Conservation (phyloP, 1,284 basidiomycete genomes). For the Vanrija humicola region DNA sequence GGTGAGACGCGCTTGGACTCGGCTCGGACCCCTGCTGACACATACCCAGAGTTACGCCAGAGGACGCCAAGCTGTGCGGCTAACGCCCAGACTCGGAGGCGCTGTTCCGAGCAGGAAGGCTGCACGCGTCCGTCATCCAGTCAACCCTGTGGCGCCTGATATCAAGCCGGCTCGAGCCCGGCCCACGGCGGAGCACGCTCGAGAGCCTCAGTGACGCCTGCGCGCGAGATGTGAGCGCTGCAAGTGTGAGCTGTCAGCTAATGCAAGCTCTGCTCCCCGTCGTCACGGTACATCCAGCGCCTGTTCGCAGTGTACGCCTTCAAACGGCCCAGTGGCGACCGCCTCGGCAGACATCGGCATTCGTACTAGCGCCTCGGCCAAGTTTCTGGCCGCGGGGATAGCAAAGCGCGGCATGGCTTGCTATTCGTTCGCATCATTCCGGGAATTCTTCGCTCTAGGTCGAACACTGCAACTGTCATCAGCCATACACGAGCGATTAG, state of each 20-base stretch:
- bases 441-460: neutral
- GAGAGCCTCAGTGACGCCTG: conserved; percentile 21
- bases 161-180: conserved; percentile 6
- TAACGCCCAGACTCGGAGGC: conserved; percentile 3
- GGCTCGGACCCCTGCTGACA: neutral
- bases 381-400: no score
- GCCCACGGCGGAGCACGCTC: conserved; percentile 14
- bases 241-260: neutral
- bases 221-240: conserved; percentile 27
- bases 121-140: conserved; percentile 6
- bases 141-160: conserved; percentile 2
- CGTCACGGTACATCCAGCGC: conserved; percentile 33
- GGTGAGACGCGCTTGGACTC: conserved; percentile 19
- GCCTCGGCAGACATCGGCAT: no score
- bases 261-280: conserved; percentile 24
- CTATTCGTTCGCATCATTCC: neutral
- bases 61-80: neutral
- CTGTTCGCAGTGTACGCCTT: conserved; percentile 40
- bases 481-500: no score
- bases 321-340: conserved; percentile 14
- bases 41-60: no score
- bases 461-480: no score
- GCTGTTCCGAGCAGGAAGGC: conserved; percentile 1
- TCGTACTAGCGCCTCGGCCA: no score
- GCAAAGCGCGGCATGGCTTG: no score